Conservation (phyloP, 23 red algal species). For the Gracilariopsis chorda region DNA sequence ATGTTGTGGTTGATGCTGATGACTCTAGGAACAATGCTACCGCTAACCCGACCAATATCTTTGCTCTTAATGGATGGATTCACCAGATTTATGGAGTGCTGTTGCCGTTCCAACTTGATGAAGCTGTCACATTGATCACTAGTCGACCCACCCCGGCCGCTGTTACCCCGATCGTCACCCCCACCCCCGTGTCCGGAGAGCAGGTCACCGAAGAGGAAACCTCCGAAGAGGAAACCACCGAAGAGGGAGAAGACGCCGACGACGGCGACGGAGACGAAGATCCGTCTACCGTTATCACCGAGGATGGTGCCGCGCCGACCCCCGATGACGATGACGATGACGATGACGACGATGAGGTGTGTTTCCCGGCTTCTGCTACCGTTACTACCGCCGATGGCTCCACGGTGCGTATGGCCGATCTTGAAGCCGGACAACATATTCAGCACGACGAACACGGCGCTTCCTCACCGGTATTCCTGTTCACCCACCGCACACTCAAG, state of each 20-base stretch:
- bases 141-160: background rate
- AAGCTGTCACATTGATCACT: background rate
- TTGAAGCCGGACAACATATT: constrained; percentile 19
- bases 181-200: background rate
- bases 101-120: constrained; percentile 8
- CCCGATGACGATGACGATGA: background rate
- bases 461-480: constrained; percentile 29
- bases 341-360: constrained; percentile 44
- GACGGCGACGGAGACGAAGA: background rate
- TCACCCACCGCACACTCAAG: constrained; percentile 6
- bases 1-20: constrained; percentile 19
- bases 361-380: constrained; percentile 42
- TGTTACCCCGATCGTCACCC: background rate
- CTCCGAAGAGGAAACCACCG: background rate
- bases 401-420: constrained; percentile 16
- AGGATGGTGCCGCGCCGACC: background rate
- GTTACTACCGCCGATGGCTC: constrained; percentile 4
- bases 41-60: background rate
- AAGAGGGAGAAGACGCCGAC: background rate
- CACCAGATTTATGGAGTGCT: constrained; percentile 12
- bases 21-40: background rate
- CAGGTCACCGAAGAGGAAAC: background rate
- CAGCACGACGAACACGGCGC: background rate
- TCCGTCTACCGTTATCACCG: background rate
- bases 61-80: constrained; percentile 35